Evolutionary conservation across 1,284 basidiomycete genomes (phyloP).

Genomic region (Sporisorium graminicola): DNA sequence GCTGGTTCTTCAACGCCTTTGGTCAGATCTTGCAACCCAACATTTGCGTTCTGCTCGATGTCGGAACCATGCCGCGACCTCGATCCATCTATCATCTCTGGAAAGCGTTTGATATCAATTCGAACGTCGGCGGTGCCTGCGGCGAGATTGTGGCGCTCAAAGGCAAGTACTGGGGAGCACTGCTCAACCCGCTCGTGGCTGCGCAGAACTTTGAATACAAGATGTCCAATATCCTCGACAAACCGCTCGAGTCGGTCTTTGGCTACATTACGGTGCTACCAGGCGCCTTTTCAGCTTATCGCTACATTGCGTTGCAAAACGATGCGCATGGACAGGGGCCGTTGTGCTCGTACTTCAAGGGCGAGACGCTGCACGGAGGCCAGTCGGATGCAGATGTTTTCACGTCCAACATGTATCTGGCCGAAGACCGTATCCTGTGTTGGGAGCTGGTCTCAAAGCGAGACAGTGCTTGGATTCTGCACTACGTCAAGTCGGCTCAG

Average conservation of each 20-base stretch:
- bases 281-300: conserved; percentile 86
- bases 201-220: conserved; percentile 70
- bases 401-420: conserved; percentile 67
- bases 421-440: conserved; percentile 67
- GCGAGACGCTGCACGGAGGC: conserved; percentile 76
- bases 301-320: conserved; percentile 89
- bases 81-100: conserved; percentile 87
- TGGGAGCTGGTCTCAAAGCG: conserved; percentile 70
- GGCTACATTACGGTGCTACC: conserved; percentile 93
- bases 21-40: conserved; percentile 75
- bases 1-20: conserved; percentile 72
- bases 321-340: conserved; percentile 85
- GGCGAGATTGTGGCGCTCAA: conserved; percentile 95
- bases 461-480: conserved; percentile 66
- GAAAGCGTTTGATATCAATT: conserved; percentile 97
- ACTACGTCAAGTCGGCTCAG: conserved; percentile 66
- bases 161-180: conserved; percentile 75
- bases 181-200: conserved; percentile 81
- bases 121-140: conserved; percentile 93
- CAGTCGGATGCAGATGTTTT: conserved; percentile 66
- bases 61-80: conserved; percentile 84
- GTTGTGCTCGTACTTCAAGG: conserved; percentile 91
- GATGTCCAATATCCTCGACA: conserved; percentile 66
- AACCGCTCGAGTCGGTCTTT: conserved; percentile 79
- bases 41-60: conserved; percentile 92